Conservation (phyloP, 2,329 filamentous ascomycete genomes). For the Ilyonectria sp. region DNA sequence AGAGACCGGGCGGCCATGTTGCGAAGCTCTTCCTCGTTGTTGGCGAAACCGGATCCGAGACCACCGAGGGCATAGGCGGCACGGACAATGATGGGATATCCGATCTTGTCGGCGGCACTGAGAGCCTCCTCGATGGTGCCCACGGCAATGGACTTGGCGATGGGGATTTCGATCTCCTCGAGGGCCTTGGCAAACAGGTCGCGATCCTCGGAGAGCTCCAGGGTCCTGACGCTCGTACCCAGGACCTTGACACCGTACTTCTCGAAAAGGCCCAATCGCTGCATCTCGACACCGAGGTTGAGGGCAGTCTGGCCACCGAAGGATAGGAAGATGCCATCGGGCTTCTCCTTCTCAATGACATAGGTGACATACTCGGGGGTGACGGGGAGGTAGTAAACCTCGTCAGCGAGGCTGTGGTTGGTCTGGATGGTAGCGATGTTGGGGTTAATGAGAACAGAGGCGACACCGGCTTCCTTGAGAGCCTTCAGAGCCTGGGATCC, state of each 20-base stretch:
- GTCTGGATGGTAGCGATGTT: conserved; percentile 99
- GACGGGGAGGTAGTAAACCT: conserved; percentile 98
- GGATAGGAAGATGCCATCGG: conserved; percentile 96
- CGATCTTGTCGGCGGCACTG: conserved; percentile 86
- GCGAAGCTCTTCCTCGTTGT: conserved; percentile 92
- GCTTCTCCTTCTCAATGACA: conserved; percentile 95
- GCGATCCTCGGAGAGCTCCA: conserved; percentile 95
- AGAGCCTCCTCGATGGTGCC: conserved; percentile 93
- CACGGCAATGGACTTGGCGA: conserved; percentile 95
- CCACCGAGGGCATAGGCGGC: conserved; percentile 97
- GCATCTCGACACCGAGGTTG: conserved; percentile 97
- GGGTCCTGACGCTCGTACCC: conserved; percentile 92
- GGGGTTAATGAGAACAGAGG: conserved; percentile 95
- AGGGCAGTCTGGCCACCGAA: conserved; percentile 98
- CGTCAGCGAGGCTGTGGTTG: conserved; percentile 94
- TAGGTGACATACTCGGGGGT: conserved; percentile 98
- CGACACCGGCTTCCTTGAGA: conserved; percentile 92
- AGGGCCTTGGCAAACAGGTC: conserved; percentile 96
- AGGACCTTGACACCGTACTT: conserved; percentile 96
- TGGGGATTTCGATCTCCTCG: conserved; percentile 97
- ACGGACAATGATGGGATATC: conserved; percentile 98
- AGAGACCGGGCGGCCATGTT: conserved; percentile 94
- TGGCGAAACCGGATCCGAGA: conserved; percentile 95
- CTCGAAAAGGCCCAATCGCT: conserved; percentile 95
- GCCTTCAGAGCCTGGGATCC: conserved; percentile 97